phyloP scores from a whole-genome alignment of 2,329 filamentous ascomycete genomes.

The Westerdykella aurantiaca region DNA sequence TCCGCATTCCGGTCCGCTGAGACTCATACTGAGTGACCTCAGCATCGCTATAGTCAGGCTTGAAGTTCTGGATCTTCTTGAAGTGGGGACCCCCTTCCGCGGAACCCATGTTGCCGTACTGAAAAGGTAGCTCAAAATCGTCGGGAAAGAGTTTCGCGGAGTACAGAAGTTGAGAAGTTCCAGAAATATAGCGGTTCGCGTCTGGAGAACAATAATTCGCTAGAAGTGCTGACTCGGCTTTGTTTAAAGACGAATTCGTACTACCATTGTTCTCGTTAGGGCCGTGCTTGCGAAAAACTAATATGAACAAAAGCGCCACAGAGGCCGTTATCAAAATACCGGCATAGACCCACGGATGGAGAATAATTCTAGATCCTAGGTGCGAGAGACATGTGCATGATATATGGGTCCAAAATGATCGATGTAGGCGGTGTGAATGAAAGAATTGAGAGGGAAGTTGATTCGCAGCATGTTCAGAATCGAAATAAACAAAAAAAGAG shows the following conservation, averaged over 20 bases:
- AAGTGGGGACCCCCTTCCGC: conserved; percentile 54
- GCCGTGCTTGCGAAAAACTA: neutral
- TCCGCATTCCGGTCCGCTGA: conserved; percentile 86
- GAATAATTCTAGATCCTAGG: too few species aligned
- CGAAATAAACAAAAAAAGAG: neutral
- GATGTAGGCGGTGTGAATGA: too few species aligned
- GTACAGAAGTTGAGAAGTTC: too few species aligned
- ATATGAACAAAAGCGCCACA: neutral
- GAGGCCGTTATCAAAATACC: too few species aligned
- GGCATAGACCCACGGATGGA: too few species aligned
- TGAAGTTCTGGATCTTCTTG: conserved; percentile 77
- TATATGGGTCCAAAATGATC: too few species aligned
- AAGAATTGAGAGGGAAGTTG: neutral
- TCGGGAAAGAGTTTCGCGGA: neutral
- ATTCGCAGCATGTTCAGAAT: neutral
- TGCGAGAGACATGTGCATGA: too few species aligned
- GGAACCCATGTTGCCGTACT: conserved; percentile 24
- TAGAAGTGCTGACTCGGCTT: conserved; percentile 10
- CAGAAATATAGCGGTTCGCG: too few species aligned
- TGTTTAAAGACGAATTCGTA: conserved; percentile 19
- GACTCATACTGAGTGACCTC: conserved; percentile 95
- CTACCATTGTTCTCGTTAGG: conserved; percentile 30
- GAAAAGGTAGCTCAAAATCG: conserved; percentile 4
- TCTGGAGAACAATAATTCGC: too few species aligned
- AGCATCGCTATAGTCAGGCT: conserved; percentile 82